These are phyloP conservation scores for Mycena rosella DNA, from an alignment of 768 basidiomycete species.

Conservation along the genomic window DNA sequence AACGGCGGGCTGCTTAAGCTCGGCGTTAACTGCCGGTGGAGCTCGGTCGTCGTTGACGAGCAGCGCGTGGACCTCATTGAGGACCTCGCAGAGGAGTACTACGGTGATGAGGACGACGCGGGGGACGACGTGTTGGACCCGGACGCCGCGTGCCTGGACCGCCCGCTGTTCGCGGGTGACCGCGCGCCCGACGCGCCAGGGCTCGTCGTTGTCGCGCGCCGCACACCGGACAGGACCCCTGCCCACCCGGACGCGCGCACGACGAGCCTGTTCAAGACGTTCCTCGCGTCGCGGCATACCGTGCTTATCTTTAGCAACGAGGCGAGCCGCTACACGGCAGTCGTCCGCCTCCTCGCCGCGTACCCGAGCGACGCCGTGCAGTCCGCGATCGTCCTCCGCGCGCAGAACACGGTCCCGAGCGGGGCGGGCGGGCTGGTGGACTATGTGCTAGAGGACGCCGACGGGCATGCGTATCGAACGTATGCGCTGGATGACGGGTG, in stretches of 20 bases:
- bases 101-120: constrained; percentile 40
- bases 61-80: constrained; percentile 37
- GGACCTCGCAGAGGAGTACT: constrained; percentile 40
- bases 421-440: constrained; percentile 36
- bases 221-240: not conserved
- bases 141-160: constrained; percentile 30
- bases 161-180: constrained; percentile 55
- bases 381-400: constrained; percentile 45
- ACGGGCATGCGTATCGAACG: constrained; percentile 53
- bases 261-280: constrained; percentile 51
- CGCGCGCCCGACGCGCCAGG: constrained; percentile 58
- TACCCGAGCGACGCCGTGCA: constrained; percentile 43
- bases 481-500: constrained; percentile 52
- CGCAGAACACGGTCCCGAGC: constrained; percentile 24
- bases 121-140: constrained; percentile 30
- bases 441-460: constrained; percentile 51
- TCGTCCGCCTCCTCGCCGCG: constrained; percentile 25
- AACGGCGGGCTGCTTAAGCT: constrained; percentile 45
- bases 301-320: constrained; percentile 54
- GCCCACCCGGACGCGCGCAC: constrained; percentile 30
- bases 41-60: constrained; percentile 53
- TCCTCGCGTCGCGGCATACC: constrained; percentile 52
- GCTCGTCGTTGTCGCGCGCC: constrained; percentile 40
- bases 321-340: constrained; percentile 35
- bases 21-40: constrained; percentile 52